phyloP scores from a whole-genome alignment of 805 yeast species.

The Cephaloascus albidus region DNA sequence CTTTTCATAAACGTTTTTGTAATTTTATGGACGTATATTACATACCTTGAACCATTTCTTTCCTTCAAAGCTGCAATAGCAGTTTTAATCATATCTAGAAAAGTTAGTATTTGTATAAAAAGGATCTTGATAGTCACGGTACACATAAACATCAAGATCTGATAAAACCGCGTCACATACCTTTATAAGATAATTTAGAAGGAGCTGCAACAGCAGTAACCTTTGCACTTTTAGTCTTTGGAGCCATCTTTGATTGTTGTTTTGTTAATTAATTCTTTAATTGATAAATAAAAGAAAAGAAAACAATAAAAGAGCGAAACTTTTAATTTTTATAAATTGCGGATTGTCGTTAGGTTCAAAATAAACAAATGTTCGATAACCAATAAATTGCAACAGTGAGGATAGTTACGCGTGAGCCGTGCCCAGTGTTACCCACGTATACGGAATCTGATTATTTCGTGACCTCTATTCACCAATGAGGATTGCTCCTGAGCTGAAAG shows the following conservation, averaged over 20 bases:
- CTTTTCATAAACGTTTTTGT: constrained; percentile 1
- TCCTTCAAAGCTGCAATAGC: constrained; percentile 67
- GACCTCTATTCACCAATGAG: too few relatives aligned
- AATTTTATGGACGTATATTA: constrained; percentile 7
- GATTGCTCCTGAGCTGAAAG: too few relatives aligned
- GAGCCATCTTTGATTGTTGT: too few relatives aligned
- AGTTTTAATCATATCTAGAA: constrained; percentile 50
- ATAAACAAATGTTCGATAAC: too few relatives aligned
- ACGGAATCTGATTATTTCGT: too few relatives aligned
- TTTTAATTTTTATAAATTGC: constrained; percentile 1
- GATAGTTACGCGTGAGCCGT: too few relatives aligned
- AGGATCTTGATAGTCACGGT: not conserved
- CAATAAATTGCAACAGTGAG: too few relatives aligned
- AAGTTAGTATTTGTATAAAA: constrained; percentile 7
- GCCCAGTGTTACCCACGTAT: too few relatives aligned
- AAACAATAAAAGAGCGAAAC: constrained; percentile 1
- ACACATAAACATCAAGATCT: not conserved
- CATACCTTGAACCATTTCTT: constrained; percentile 69
- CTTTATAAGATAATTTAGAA: constrained; percentile 35
- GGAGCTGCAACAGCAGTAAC: constrained; percentile 13
- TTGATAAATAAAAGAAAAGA: not conserved
- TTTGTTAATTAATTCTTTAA: too few relatives aligned
- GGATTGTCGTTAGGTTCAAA: too few relatives aligned
- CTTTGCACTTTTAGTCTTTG: constrained; percentile 19
- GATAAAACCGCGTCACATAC: constrained; percentile 17